Base-by-base conservation (phyloP, 2,329 filamentous ascomycete genomes). In the Aureobasidium sp. region DNA sequence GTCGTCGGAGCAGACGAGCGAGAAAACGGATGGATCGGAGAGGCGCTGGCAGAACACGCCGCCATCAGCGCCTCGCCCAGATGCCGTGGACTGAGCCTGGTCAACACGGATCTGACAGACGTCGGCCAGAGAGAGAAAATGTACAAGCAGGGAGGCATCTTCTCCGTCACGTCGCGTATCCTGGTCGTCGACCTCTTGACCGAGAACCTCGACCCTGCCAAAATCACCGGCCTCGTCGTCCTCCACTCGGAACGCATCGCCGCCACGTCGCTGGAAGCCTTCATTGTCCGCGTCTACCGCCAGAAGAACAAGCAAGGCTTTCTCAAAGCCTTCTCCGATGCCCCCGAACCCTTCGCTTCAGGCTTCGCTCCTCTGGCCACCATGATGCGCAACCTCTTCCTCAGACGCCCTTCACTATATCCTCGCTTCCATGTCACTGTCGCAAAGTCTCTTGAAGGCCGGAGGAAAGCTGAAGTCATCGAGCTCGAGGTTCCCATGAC, bases 401-500 rank as follows among this genome's bases (percentile, higher is more conserved):
- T 99, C 42, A 84, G 88, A 57, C 96, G 94, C 70, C 87, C 88
- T 0, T 92, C 92, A 0, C 75, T 99, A 15, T 99, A 93, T 85
- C 94, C 94, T 3, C 83, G 94, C 21, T 99, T 96, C 69, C 94
- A 99, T 70, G 84, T 96, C 61, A 86, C 89, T 0, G 91, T 99
- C 6, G 91, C 92, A 0, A 85, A 90, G 67, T 90, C 91, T 2
- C 79, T 99, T 2, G 94, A 99, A 73, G 92, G 92, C 10, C 89
- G 89, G 71, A 87, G 88, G 69, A 96, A 93, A 71, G 93, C 94
- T 4, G 94, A 99, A 74, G 94, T 99, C 47, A 95, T 99, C 64
- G 94, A 99, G 74, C 80, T 97, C 25, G 94, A 96, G 73, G 88
- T 99, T 5, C 87, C 90, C 29, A 97, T 99, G 93, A 96, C 90